These are phyloP conservation scores for Colletotrichum noveboracense DNA, from an alignment of 2,329 filamentous ascomycete species.

Conservation along the genomic window DNA sequence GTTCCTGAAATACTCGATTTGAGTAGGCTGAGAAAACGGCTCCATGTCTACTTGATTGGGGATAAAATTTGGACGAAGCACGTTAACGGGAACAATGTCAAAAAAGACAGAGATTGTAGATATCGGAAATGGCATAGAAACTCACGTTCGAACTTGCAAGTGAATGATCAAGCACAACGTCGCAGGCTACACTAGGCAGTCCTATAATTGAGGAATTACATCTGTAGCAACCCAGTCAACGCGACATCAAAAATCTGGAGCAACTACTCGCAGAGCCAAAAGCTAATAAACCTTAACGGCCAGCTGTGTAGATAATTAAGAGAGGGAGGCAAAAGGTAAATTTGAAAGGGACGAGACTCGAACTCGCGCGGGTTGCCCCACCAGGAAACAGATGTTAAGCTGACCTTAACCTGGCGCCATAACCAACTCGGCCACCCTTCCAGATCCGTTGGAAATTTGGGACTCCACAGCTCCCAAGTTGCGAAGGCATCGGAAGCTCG, in stretches of 20 bases:
- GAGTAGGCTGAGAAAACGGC: background rate
- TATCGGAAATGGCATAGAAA: background rate
- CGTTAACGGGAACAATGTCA: background rate
- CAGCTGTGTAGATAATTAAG: background rate
- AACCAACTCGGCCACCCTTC: background rate
- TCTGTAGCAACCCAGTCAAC: background rate
- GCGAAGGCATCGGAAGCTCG: background rate
- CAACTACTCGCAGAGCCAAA: background rate
- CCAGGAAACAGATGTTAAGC: background rate
- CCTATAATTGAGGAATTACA: background rate
- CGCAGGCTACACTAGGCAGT: background rate
- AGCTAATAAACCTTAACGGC: background rate
- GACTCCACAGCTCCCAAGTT: background rate
- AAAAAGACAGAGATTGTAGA: background rate
- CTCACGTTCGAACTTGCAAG: background rate
- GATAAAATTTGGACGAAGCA: background rate
- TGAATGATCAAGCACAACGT: background rate
- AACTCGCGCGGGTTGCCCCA: background rate
- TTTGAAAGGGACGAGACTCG: background rate
- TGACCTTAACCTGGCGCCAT: background rate
- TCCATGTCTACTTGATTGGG: accelerated
- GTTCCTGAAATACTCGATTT: slow-evolving; percentile 28
- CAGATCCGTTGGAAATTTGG: background rate
- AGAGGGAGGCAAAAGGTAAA: background rate
- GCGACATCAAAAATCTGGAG: background rate